These are phyloP conservation scores for Hydrangea macrophylla DNA, from an alignment of 148 eudicot species.

Conservation along the genomic window DNA sequence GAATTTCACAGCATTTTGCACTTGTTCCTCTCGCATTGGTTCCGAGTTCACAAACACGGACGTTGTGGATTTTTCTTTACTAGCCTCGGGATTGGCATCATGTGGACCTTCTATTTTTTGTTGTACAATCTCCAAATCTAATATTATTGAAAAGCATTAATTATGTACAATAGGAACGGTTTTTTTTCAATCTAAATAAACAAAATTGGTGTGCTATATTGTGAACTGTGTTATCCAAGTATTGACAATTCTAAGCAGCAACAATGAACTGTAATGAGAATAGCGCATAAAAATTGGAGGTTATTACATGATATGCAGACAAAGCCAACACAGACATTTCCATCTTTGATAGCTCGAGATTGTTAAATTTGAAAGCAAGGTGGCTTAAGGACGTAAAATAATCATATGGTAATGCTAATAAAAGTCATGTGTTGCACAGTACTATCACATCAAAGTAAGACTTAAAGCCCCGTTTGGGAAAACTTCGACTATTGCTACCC, in stretches of 20 bases:
- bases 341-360: not conserved
- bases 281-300: not conserved
- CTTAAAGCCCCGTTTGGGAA: too few species aligned
- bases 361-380: not conserved
- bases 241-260: not conserved
- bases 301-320: not conserved
- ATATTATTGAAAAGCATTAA: conserved; percentile 1
- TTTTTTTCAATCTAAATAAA: too few species aligned
- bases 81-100: conserved; percentile 35
- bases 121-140: conserved; percentile 40
- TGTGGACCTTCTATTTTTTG: conserved; percentile 26
- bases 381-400: not conserved
- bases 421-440: not conserved
- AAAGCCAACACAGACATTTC: not conserved
- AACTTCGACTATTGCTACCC: too few species aligned
- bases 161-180: not conserved
- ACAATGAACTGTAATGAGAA: not conserved
- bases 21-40: conserved; percentile 91
- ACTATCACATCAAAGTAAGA: not conserved
- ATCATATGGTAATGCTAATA: not conserved
- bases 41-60: conserved; percentile 83
- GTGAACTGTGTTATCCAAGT: not conserved
- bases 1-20: conserved; percentile 85
- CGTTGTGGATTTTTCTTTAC: conserved; percentile 38
- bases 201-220: not conserved